These are phyloP conservation scores for Seiridium cupressi DNA, from an alignment of 2,329 filamentous ascomycete genomes.

Conservation along the genomic window DNA sequence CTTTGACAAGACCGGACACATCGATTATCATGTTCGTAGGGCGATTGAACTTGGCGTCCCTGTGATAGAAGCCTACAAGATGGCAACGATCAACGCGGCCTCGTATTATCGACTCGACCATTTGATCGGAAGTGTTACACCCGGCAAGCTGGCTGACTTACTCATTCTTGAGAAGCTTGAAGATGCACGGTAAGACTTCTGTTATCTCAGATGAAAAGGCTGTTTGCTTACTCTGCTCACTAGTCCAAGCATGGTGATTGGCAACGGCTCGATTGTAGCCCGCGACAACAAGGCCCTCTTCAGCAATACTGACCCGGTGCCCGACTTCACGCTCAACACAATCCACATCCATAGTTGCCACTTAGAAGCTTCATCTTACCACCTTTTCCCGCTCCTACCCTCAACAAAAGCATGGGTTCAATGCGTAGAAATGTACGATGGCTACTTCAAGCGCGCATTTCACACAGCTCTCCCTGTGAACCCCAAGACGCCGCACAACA, in stretches of 20 bases:
- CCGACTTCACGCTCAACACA: slow-evolving; percentile 17
- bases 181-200: slow-evolving; percentile 10
- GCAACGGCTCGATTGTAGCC: slow-evolving; percentile 18
- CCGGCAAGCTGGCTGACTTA: slow-evolving; percentile 17
- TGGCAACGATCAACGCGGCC: slow-evolving; percentile 19
- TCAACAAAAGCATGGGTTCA: slow-evolving; percentile 15
- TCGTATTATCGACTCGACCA: slow-evolving; percentile 19
- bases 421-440: slow-evolving; percentile 23
- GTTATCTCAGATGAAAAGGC: background rate
- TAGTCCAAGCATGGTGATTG: slow-evolving; percentile 16
- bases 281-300: slow-evolving; percentile 17
- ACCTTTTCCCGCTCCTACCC: slow-evolving; percentile 4
- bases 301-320: slow-evolving; percentile 14
- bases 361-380: slow-evolving; percentile 10
- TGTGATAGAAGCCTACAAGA: slow-evolving; percentile 14
- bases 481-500: slow-evolving; percentile 18
- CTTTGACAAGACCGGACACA: slow-evolving; percentile 16
- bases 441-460: slow-evolving; percentile 23
- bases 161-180: slow-evolving; percentile 15
- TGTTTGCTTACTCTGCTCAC: background rate
- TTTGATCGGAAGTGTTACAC: slow-evolving; percentile 18
- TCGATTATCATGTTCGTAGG: slow-evolving; percentile 17
- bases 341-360: slow-evolving; percentile 10
- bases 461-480: slow-evolving; percentile 13
- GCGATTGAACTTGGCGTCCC: slow-evolving; percentile 16